Evolutionary conservation across 1,284 basidiomycete species (phyloP).

Genomic region (Malassezia yamatoensis): DNA sequence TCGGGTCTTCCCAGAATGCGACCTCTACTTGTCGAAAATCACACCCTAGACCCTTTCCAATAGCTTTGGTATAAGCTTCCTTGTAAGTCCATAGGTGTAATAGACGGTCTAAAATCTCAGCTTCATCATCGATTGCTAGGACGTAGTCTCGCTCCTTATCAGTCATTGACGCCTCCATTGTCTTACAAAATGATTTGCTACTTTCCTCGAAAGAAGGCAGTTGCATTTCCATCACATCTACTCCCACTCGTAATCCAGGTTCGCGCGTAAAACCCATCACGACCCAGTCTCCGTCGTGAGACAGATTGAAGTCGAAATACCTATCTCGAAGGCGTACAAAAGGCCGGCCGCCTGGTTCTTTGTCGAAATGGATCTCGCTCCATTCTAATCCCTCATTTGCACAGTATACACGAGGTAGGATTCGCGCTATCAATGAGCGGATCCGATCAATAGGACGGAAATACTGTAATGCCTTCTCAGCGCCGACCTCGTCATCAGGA

Average conservation of each 20-base stretch:
- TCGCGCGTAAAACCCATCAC: conserved; percentile 25
- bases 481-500: conserved; percentile 8
- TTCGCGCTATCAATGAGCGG: conserved; percentile 23
- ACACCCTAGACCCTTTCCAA: conserved; percentile 39
- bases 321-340: neutral
- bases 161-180: conserved; percentile 40
- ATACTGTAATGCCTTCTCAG: conserved; percentile 23
- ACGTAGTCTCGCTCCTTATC: neutral
- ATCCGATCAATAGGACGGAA: conserved; percentile 24
- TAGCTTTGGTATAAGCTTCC: conserved; percentile 41
- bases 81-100: conserved; percentile 43
- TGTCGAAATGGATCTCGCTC: neutral
- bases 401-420: conserved; percentile 22
- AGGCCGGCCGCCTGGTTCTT: conserved; percentile 22
- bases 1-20: conserved; percentile 10
- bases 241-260: conserved; percentile 19
- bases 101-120: conserved; percentile 19
- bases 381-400: conserved; percentile 3
- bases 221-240: conserved; percentile 38
- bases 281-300: conserved; percentile 43
- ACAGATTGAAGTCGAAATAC: conserved; percentile 34
- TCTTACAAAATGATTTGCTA: conserved; percentile 24
- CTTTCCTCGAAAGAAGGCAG: conserved; percentile 32
- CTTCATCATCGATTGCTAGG: conserved; percentile 1
- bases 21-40: conserved; percentile 34